Evolutionary conservation across 768 basidiomycete genomes (phyloP).

Genomic region (Agrocybe chaxingu): DNA sequence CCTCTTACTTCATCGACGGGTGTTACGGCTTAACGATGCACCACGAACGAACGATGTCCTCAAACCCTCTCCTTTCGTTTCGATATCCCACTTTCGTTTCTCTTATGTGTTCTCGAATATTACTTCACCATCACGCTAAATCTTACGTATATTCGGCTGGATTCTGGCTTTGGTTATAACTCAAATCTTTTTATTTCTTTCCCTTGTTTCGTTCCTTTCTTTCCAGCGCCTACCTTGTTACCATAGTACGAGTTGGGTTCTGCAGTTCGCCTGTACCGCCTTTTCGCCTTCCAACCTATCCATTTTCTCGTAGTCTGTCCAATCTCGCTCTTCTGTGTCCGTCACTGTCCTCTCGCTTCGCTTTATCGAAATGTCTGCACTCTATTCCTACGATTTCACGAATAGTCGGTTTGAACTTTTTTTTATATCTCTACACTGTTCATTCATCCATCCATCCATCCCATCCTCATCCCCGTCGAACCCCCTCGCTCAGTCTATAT

Average conservation of each 20-base stretch:
- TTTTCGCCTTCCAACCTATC: conserved; percentile 6
- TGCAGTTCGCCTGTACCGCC: background rate
- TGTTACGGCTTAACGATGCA: conserved; percentile 3
- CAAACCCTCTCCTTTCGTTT: conserved; percentile 7
- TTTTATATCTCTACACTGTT: conserved; percentile 6
- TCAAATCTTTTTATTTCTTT: conserved; percentile 4
- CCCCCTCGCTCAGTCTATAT: conserved; percentile 13
- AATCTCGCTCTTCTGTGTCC: conserved; percentile 2
- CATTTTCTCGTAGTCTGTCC: conserved; percentile 5
- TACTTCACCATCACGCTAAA: conserved; percentile 30
- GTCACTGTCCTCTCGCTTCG: background rate
- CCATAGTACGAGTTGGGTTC: conserved; percentile 3
- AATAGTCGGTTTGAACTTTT: background rate
- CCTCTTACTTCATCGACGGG: background rate
- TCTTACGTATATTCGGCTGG: conserved; percentile 26
- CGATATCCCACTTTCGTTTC: conserved; percentile 8
- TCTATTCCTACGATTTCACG: too few relatives aligned
- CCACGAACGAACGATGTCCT: conserved; percentile 9
- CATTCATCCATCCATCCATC: conserved; percentile 6
- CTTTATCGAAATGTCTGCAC: background rate
- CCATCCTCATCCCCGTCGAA: conserved; percentile 8
- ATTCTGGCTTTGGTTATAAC: conserved; percentile 17
- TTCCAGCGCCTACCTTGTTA: conserved; percentile 1
- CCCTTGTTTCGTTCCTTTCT: background rate
- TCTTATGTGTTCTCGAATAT: conserved; percentile 23